Evolutionary conservation across 306 rosid species (phyloP), one percentile per base, ranked within the genome.

Genomic region (Ceratonia siliqua): DNA sequence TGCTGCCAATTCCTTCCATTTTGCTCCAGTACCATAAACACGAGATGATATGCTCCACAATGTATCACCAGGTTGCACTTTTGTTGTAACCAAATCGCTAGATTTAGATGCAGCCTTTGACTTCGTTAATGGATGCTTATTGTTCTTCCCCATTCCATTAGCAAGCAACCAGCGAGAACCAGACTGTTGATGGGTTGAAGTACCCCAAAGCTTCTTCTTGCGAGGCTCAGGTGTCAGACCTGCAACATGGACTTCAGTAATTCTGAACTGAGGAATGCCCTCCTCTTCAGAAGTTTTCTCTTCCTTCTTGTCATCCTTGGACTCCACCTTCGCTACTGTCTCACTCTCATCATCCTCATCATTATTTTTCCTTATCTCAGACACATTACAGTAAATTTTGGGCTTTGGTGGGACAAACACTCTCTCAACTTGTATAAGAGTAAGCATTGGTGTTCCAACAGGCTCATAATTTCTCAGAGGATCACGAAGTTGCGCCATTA

Each of bases 141-240:
- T 84, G 79, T 54, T 64, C 78, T 92, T 94, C 18, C 96, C 91
- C 96, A 90, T 90, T 73, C 97, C 99, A 70, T 88, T 90, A 5
- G 97, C 97, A 58, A 94, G 70, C 85, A 92, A 73, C 99, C 99
- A 92, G 10, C 99, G 95, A 2, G 99, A 94, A 69, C 93, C 92
- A 6, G 97, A 90, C 39, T 89, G 82, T 54, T 90, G 89, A 81
- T 88, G 89, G 46, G 30, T 75, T 14, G 86, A 68, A 21, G 78
- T 77, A 45, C 90, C 92, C 93, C 93, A 85, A 42, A 78, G 84
- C 81, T 88, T 85, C 88, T 80, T 91, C 70, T 82, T 82, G 35
- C 62, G 75, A 1, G 88, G 77, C 64, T 87, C 88, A 0, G 85
- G 52, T 76, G 87, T 78, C 71, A 88, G 79, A 83, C 97, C 98